Evolutionary conservation across 257 asterid genomes (phyloP), one percentile per base, ranked within the genome.

Genomic region (Anisodus tanguticus): DNA sequence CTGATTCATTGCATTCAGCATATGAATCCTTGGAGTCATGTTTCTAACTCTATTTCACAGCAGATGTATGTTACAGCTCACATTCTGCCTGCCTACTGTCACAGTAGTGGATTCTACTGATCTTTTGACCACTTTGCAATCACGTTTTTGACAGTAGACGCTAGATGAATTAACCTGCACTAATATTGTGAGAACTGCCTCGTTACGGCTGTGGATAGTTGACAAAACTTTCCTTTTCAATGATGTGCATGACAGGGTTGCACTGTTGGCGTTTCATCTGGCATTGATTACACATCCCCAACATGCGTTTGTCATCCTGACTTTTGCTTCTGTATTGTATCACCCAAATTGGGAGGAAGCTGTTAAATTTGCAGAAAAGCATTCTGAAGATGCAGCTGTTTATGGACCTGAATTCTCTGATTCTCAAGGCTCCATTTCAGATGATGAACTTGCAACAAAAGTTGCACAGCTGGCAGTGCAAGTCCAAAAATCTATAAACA

Each of bases 321-420:
- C 98, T 84, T 90, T 93, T 84, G 98, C 97, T 83, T 93, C 97
- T 77, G 91, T 93, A 74, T 95, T 97, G 82, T 87, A 87, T 86
- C 92, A 85, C 71, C 91, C 93, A 86, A 88, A 89, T 7, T 92
- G 97, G 98, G 86, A 83, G 67, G 87, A 88, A 83, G 92, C 97
- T 85, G 87, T 93, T 79, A 76, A 83, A 85, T 90, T 89, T 89
- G 95, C 98, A 0, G 90, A 93, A 90, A 72, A 87, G 85, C 93
- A 91, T 84, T 91, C 89, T 88, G 87, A 81, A 85, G 86, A 85
- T 64, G 77, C 91, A 82, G 84, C 79, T 80, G 74, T 67, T 64
- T 92, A 87, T 69, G 80, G 54, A 26, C 96, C 98, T 63, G 99
- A 97, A 90, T 88, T 93, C 83, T 81, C 89, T 70, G 93, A 86